These are phyloP conservation scores for Litsea cubeba DNA, from an alignment of 164 flowering plant genomes.

Conservation along the genomic window DNA sequence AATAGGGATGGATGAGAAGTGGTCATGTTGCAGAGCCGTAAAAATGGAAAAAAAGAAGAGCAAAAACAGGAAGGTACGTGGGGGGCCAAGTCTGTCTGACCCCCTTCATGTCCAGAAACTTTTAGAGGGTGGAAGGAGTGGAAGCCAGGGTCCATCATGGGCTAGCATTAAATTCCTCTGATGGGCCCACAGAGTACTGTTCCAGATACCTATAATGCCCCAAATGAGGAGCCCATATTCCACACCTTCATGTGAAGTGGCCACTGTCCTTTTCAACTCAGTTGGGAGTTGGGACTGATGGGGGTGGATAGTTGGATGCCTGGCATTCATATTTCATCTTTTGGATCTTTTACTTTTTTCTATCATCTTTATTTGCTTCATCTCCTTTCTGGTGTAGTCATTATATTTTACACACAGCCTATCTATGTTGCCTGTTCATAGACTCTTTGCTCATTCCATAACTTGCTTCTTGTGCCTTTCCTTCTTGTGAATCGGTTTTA, in stretches of 20 bases:
- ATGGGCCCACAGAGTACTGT: background rate
- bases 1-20: background rate
- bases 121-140: background rate
- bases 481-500: background rate
- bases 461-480: background rate
- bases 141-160: background rate
- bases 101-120: background rate
- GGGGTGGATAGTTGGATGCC: background rate
- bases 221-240: background rate
- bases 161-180: background rate
- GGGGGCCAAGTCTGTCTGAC: background rate
- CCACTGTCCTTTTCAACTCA: background rate
- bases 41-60: background rate
- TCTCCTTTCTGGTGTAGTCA: too few relatives aligned
- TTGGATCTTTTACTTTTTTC: background rate
- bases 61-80: background rate
- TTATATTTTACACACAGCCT: background rate
- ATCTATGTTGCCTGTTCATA: background rate
- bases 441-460: background rate
- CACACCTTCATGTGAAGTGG: background rate
- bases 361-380: background rate
- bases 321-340: background rate
- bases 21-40: background rate
- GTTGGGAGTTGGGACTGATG: slow-evolving; percentile 1
- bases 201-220: slow-evolving; percentile 3